Percentiles rank a stretch among this genome's conserved stretches.
Evolutionary conservation across 2,329 filamentous ascomycete genomes (phyloP).

Genomic region (Neocucurbitaria cava): DNA sequence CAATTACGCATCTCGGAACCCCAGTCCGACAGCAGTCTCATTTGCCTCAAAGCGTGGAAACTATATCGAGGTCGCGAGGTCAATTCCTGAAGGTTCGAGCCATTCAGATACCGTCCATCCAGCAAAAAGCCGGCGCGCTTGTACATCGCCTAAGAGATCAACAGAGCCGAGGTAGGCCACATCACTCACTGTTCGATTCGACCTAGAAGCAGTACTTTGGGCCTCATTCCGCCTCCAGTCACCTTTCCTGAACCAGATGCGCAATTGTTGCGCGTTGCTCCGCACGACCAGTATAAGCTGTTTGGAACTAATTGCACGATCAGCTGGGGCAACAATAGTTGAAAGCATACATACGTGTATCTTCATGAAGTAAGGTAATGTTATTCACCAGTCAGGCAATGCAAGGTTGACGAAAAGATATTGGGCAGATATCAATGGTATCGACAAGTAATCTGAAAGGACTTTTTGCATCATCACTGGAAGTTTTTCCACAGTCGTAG

Average conservation of each 20-base stretch:
- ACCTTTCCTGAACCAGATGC: neutral
- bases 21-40: neutral
- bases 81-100: too few relatives aligned
- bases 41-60: too few relatives aligned
- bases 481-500: slow-evolving; percentile 3
- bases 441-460: neutral
- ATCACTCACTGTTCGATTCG: slow-evolving; percentile 66
- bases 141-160: neutral
- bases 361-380: slow-evolving; percentile 1
- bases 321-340: neutral
- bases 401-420: neutral
- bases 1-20: neutral
- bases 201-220: slow-evolving; percentile 69
- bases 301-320: neutral
- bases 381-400: neutral
- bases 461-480: slow-evolving; percentile 12
- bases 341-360: neutral
- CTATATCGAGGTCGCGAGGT: too few relatives aligned
- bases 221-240: slow-evolving; percentile 46
- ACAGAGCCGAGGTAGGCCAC: too few relatives aligned
- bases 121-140: too few relatives aligned
- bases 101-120: too few relatives aligned
- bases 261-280: neutral
- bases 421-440: neutral
- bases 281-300: neutral